Evolutionary conservation across 176 grass and related monocot genomes (phyloP).

Genomic region (Puccinellia tenuiflora): DNA sequence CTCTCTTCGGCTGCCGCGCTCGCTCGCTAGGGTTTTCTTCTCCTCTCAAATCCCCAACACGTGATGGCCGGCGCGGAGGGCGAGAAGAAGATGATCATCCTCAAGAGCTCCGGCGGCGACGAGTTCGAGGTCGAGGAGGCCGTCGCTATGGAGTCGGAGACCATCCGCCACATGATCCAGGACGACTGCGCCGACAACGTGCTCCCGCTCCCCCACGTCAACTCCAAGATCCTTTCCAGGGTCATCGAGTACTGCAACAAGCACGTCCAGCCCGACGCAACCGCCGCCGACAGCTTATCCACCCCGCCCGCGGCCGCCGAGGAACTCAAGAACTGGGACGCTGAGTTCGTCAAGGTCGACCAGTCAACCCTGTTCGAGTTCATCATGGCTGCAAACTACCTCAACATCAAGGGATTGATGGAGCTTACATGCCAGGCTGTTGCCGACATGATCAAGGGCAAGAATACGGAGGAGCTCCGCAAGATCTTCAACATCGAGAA

Average conservation of each 20-base stretch:
- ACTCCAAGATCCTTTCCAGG: conserved; percentile 59
- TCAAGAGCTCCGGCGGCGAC: not conserved
- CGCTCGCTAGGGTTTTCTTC: too few relatives aligned
- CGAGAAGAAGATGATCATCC: too few relatives aligned
- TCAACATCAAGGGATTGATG: conserved; percentile 35
- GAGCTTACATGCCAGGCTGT: conserved; percentile 28
- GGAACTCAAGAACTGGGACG: conserved; percentile 1
- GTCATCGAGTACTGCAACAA: conserved; percentile 75
- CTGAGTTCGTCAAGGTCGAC: conserved; percentile 58
- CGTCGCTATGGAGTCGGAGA: not conserved
- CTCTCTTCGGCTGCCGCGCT: too few relatives aligned
- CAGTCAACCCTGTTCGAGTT: conserved; percentile 57
- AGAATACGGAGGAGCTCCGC: conserved; percentile 30
- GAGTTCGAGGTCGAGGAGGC: not conserved
- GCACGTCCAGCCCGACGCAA: conserved; percentile 22
- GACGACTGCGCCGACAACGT: not conserved
- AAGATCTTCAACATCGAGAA: conserved; percentile 14
- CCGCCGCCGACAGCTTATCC: not conserved
- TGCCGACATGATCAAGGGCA: conserved; percentile 33
- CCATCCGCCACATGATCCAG: not conserved
- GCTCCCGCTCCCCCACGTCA: conserved; percentile 56
- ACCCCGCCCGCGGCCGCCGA: not conserved
- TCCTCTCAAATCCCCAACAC: too few relatives aligned
- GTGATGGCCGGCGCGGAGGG: too few relatives aligned
- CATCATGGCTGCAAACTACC: conserved; percentile 33